Percentiles rank a stretch among this genome's conserved stretches.
Conservation (phyloP, 352 stramenopile species). For the Phytophthora multivora region DNA sequence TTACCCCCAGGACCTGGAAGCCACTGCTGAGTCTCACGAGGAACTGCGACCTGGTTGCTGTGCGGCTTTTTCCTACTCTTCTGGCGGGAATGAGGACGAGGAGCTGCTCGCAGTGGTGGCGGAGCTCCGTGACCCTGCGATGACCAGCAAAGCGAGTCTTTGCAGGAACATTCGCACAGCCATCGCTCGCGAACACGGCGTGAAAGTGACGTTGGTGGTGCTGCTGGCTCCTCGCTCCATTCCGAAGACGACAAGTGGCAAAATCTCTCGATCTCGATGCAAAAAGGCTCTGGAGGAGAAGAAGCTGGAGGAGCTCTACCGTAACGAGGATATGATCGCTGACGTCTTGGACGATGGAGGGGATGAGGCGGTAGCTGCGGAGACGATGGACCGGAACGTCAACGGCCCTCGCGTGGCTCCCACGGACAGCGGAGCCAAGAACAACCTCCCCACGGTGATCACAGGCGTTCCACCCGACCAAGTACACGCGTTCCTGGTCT, state of each 20-base stretch:
- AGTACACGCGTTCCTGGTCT: slow-evolving; percentile 61
- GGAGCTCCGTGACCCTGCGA: slow-evolving; percentile 71
- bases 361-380: slow-evolving; percentile 36
- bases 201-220: slow-evolving; percentile 90
- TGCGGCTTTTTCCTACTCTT: slow-evolving; percentile 91
- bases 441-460: slow-evolving; percentile 56
- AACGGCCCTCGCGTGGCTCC: slow-evolving; percentile 17
- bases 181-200: slow-evolving; percentile 83
- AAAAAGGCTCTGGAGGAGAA: slow-evolving; percentile 70
- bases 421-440: slow-evolving; percentile 19
- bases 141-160: slow-evolving; percentile 77
- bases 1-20: slow-evolving; percentile 99
- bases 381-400: slow-evolving; percentile 34
- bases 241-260: slow-evolving; percentile 98
- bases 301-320: slow-evolving; percentile 68
- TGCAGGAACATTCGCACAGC: slow-evolving; percentile 69
- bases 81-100: slow-evolving; percentile 43
- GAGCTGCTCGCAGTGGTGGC: slow-evolving; percentile 79
- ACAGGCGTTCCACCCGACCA: slow-evolving; percentile 52
- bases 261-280: slow-evolving; percentile 95
- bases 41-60: slow-evolving; percentile 94
- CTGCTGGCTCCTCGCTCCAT: slow-evolving; percentile 93
- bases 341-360: slow-evolving; percentile 47
- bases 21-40: slow-evolving; percentile 84
- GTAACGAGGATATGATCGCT: slow-evolving; percentile 80